phyloP scores from a whole-genome alignment of 805 yeast genomes.

The Jamesozyma jinghongensis region DNA sequence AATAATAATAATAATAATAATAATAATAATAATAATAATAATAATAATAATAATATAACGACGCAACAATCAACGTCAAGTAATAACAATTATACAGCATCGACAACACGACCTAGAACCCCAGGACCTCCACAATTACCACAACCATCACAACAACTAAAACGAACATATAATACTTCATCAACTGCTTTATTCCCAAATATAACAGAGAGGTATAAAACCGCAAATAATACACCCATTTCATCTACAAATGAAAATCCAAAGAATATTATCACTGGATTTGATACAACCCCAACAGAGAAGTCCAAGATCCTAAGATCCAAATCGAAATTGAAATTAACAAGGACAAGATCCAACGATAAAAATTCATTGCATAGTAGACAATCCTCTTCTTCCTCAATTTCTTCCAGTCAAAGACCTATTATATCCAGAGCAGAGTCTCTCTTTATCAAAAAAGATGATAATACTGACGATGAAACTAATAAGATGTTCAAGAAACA shows the following conservation, averaged over 20 bases:
- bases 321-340: background rate
- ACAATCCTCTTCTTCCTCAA: background rate
- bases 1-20: too few species aligned
- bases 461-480: conserved; percentile 3
- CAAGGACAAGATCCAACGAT: conserved; percentile 1
- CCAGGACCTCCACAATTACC: background rate
- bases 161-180: conserved; percentile 1
- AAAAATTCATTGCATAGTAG: background rate
- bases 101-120: background rate
- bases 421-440: conserved; percentile 4
- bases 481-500: background rate
- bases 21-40: conserved; percentile 1
- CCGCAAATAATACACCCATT: conserved; percentile 1
- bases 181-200: conserved; percentile 3
- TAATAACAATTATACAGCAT: background rate
- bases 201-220: conserved; percentile 1
- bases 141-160: background rate
- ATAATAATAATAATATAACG: too few species aligned
- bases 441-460: conserved; percentile 2
- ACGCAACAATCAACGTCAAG: background rate
- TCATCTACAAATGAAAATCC: conserved; percentile 13
- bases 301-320: background rate
- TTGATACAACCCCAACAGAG: conserved; percentile 16
- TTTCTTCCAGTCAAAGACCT: background rate
- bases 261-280: conserved; percentile 18